Percentiles rank a stretch among this genome's conserved stretches.
phyloP scores from a whole-genome alignment of 495 filamentous ascomycete genomes.

The Tuber melanosporum region DNA sequence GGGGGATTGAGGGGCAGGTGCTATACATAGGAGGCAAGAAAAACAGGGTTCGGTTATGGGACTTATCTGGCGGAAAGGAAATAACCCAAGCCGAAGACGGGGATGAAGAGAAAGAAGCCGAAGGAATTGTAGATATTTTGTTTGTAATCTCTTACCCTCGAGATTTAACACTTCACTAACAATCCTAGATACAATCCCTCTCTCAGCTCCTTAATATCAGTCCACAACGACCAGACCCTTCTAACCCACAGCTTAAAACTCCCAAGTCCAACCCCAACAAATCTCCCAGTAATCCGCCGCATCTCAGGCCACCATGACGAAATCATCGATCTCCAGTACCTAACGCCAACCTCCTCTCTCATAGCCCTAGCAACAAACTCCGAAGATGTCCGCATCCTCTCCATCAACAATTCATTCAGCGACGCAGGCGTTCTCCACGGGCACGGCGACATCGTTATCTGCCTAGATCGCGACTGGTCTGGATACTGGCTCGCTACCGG shows the following conservation, averaged over 20 bases:
- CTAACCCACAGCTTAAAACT: conserved; percentile 58
- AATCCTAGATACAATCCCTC: conserved; percentile 40
- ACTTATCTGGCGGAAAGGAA: conserved; percentile 66
- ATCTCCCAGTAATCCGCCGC: conserved; percentile 51
- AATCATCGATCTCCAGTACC: conserved; percentile 84
- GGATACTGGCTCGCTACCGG: conserved; percentile 94
- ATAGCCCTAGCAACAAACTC: conserved; percentile 92
- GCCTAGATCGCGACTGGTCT: conserved; percentile 89
- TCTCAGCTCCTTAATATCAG: conserved; percentile 63
- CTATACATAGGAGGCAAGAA: conserved; percentile 83
- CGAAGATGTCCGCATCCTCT: conserved; percentile 82
- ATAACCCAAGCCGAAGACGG: conserved; percentile 56
- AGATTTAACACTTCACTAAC: conserved; percentile 45
- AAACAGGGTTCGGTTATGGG: conserved; percentile 76
- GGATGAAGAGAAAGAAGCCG: conserved; percentile 47
- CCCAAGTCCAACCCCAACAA: conserved; percentile 32
- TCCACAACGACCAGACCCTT: conserved; percentile 85
- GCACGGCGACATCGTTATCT: conserved; percentile 93
- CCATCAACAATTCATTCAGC: conserved; percentile 65
- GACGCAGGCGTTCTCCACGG: conserved; percentile 79
- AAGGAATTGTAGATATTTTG: conserved; percentile 67
- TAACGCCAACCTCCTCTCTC: conserved; percentile 68
- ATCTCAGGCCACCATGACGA: conserved; percentile 97
- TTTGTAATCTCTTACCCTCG: conserved; percentile 11
- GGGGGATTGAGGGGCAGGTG: conserved; percentile 44